Evolutionary conservation across 495 filamentous ascomycete genomes (phyloP).

Genomic region (Filosporella fistucella): DNA sequence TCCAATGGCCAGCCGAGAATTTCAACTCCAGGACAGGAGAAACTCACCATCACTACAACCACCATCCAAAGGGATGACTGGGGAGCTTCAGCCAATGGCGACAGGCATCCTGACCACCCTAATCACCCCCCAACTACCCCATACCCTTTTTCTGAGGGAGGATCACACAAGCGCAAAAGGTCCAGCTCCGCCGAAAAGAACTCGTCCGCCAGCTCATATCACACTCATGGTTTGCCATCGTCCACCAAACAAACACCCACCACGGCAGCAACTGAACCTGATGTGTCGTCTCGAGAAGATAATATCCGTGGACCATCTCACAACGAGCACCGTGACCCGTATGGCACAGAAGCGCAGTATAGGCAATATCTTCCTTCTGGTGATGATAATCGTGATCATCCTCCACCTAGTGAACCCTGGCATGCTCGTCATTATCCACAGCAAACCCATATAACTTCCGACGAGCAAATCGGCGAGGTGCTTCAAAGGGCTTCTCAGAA

Average conservation of each 20-base stretch:
- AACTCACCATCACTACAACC: slow-evolving; percentile 24
- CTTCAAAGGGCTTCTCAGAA: slow-evolving; percentile 19
- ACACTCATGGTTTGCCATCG: slow-evolving; percentile 28
- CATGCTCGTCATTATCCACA: slow-evolving; percentile 34
- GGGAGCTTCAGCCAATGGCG: slow-evolving; percentile 14
- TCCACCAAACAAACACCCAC: slow-evolving; percentile 31
- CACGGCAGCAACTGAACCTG: slow-evolving; percentile 23
- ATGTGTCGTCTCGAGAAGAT: slow-evolving; percentile 18
- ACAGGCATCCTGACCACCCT: slow-evolving; percentile 16
- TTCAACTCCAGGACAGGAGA: slow-evolving; percentile 25
- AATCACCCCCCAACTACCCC: slow-evolving; percentile 27
- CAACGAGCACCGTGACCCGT: slow-evolving; percentile 37
- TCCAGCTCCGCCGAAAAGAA: slow-evolving; percentile 38
- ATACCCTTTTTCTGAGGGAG: slow-evolving; percentile 29
- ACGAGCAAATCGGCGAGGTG: slow-evolving; percentile 40
- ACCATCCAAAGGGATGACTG: slow-evolving; percentile 23
- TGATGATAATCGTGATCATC: slow-evolving; percentile 33
- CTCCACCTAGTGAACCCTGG: slow-evolving; percentile 33
- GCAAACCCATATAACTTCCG: slow-evolving; percentile 35
- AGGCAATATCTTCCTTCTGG: slow-evolving; percentile 25
- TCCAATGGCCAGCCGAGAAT: slow-evolving; percentile 23
- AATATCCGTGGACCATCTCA: slow-evolving; percentile 13
- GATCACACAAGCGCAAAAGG: slow-evolving; percentile 49
- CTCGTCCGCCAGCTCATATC: slow-evolving; percentile 23
- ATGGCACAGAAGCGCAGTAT: slow-evolving; percentile 27